phyloP scores from a whole-genome alignment of 441 rosid genomes.

The Bruguiera hainesii region DNA sequence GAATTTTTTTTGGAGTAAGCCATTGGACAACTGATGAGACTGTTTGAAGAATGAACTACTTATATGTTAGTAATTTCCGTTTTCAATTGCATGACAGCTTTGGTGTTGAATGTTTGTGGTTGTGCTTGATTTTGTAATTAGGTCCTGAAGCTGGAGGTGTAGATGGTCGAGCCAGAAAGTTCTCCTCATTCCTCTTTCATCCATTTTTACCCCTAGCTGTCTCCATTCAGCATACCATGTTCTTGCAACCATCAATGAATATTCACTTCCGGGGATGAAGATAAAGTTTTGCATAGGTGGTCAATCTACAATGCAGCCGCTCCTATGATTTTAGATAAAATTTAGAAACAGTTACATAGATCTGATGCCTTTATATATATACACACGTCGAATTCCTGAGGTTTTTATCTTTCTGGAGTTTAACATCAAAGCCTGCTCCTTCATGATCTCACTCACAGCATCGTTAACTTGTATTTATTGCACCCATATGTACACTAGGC shows the following conservation, averaged over 20 bases:
- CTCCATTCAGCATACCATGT: slow-evolving; percentile 78
- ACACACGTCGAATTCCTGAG: not conserved
- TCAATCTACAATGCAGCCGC: slow-evolving; percentile 1
- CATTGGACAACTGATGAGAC: not conserved
- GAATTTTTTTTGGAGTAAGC: not conserved
- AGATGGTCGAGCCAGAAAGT: slow-evolving; percentile 72
- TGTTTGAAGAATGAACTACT: not conserved
- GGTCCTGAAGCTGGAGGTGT: slow-evolving; percentile 87
- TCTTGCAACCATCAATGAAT: slow-evolving; percentile 78
- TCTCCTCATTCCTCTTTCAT: slow-evolving; percentile 82
- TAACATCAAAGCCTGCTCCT: too few species aligned
- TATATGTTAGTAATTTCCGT: not conserved
- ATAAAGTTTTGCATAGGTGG: not conserved
- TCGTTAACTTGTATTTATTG: too few species aligned
- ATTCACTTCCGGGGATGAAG: slow-evolving; percentile 79
- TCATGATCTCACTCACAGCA: too few species aligned
- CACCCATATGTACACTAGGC: too few species aligned
- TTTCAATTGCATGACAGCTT: not conserved
- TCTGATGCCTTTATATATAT: not conserved
- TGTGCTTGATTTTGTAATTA: slow-evolving; percentile 25
- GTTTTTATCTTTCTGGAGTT: not conserved
- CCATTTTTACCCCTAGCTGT: slow-evolving; percentile 87
- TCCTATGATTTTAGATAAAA: slow-evolving; percentile 9
- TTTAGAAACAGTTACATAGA: not conserved
- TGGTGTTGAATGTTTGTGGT: not conserved